Percentiles rank a stretch among this genome's conserved stretches.
These are phyloP conservation scores for Huntiella moniliformis DNA, from an alignment of 2,329 filamentous ascomycete species.

Conservation along the genomic window DNA sequence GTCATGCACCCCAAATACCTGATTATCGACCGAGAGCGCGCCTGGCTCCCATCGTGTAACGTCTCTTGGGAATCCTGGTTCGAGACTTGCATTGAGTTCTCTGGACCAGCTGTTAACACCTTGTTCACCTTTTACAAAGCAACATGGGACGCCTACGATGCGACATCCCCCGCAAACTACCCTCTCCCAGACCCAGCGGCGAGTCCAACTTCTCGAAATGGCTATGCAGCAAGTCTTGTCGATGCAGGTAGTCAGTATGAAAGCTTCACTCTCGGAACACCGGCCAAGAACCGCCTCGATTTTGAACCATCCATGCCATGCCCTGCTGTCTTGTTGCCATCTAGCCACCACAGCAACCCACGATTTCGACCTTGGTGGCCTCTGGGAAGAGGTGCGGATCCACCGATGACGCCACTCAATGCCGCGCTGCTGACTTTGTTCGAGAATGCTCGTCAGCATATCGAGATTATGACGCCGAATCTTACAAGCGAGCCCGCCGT, in stretches of 20 bases:
- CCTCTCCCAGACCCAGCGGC: neutral
- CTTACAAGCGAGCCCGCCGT: constrained; percentile 50
- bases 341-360: constrained; percentile 52
- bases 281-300: constrained; percentile 27
- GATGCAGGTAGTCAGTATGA: constrained; percentile 4
- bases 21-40: constrained; percentile 46
- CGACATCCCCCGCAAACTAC: neutral
- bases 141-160: constrained; percentile 38
- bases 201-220: neutral
- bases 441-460: constrained; percentile 32
- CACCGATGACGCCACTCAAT: constrained; percentile 50
- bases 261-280: constrained; percentile 6
- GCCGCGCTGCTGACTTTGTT: constrained; percentile 43
- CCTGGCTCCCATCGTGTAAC: constrained; percentile 63
- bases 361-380: constrained; percentile 40
- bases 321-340: constrained; percentile 49
- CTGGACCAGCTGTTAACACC: constrained; percentile 39
- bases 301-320: constrained; percentile 55
- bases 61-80: constrained; percentile 81
- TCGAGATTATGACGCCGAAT: constrained; percentile 63
- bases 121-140: constrained; percentile 46
- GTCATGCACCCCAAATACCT: constrained; percentile 83
- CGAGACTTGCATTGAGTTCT: constrained; percentile 53
- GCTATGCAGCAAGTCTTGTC: neutral
- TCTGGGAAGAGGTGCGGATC: constrained; percentile 28